Evolutionary conservation across 1,284 basidiomycete genomes (phyloP), one percentile per base, ranked within the genome.

Genomic region (Singerocomus rubriflavus): DNA sequence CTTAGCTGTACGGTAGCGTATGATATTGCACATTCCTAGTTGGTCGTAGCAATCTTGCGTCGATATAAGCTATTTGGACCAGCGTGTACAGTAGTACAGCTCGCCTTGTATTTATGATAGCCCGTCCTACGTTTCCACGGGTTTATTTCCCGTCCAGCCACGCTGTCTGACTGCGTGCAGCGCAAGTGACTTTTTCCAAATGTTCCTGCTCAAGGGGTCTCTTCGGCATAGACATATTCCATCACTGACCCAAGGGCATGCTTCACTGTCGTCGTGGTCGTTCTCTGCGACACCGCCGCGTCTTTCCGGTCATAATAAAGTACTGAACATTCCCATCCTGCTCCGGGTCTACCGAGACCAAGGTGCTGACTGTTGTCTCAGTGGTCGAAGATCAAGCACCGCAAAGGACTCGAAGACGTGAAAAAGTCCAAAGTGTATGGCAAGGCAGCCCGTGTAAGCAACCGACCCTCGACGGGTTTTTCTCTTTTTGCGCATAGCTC

Each of bases 351-450:
- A 21, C 34, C 25, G 14, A 30, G 21, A 21, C 21, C 4, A 21
- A 21, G 4, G 21, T 21, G 36, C 46, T 57, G 50, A 61, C 48
- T 17, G 5, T 31, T 26, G 43, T 16, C 50, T 14, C 51, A 89
- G 84, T 93, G 91, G 91, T 90, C 89, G 3, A 93, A 93, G 75
- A 93, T 93, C 66, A 85, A 90, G 65, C 81, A 89, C 54, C 80
- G 78, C 61, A 93, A 93, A 62, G 90, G 87, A 11, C 74, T 76
- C 3, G 84, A 79, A 47, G 91, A 93, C 64, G 73, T 75, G 4
- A 79, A 82, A 61, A 85, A 82, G 63, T 80, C 84, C 41, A 71
- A 73, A 31, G 52, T 84, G 11, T 88, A 82, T 49, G 75, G 78
- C 36, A 81, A 76, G 58, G 76, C 82, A 6, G 79, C 74, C 52